Percentiles rank a stretch among this genome's conserved stretches.
phyloP scores from a whole-genome alignment of 1,139 yeast genomes.

The Debaryomyces robertsiae region DNA sequence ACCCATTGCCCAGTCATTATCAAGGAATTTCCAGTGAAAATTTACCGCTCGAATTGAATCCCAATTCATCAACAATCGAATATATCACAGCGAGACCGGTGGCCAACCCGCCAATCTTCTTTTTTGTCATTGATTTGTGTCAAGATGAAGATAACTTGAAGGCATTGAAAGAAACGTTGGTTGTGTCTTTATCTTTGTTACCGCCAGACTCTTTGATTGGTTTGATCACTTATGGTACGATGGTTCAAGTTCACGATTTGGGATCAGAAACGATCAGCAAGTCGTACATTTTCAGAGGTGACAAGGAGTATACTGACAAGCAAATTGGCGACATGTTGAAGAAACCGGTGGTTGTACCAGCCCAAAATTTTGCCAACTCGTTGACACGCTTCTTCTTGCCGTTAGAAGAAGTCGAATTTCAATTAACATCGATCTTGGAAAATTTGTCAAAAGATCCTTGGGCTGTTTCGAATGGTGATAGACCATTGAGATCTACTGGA shows the following conservation, averaged over 20 bases:
- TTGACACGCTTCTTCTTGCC: slow-evolving; percentile 83
- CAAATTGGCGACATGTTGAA: slow-evolving; percentile 78
- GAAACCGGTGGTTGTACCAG: slow-evolving; percentile 41
- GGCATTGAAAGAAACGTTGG: slow-evolving; percentile 84
- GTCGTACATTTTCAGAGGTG: slow-evolving; percentile 90
- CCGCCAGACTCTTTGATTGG: slow-evolving; percentile 96
- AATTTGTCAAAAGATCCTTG: slow-evolving; percentile 84
- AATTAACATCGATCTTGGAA: slow-evolving; percentile 79
- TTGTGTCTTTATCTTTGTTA: slow-evolving; percentile 76
- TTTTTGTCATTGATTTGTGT: slow-evolving; percentile 89
- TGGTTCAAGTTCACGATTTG: slow-evolving; percentile 91
- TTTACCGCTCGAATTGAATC: slow-evolving; percentile 84
- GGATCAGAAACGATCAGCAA: slow-evolving; percentile 78
- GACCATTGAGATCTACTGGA: slow-evolving; percentile 93
- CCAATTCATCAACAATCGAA: slow-evolving; percentile 83
- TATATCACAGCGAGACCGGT: slow-evolving; percentile 88
- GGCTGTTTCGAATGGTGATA: slow-evolving; percentile 85
- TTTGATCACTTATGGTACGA: slow-evolving; percentile 89
- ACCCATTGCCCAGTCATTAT: slow-evolving; percentile 88
- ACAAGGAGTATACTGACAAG: slow-evolving; percentile 78
- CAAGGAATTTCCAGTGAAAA: slow-evolving; percentile 81
- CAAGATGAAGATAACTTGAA: slow-evolving; percentile 92
- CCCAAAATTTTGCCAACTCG: slow-evolving; percentile 41
- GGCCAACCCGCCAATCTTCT: slow-evolving; percentile 87
- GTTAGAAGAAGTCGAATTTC: slow-evolving; percentile 83